These are phyloP conservation scores for Leccinum obscurum DNA, from an alignment of 768 basidiomycete genomes.

Conservation along the genomic window DNA sequence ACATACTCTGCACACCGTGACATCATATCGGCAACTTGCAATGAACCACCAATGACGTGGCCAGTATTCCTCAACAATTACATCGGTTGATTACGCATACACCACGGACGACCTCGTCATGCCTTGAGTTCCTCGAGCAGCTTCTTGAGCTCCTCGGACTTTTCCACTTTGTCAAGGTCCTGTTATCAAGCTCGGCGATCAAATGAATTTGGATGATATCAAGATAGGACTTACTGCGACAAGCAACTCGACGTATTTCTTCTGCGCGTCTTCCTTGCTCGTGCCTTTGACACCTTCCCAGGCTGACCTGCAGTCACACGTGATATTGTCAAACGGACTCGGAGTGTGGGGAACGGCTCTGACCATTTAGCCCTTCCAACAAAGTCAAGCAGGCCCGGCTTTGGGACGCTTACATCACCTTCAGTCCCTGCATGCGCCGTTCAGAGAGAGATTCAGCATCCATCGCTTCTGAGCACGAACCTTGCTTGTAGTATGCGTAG, in stretches of 20 bases:
- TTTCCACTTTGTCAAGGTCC: constrained; percentile 53
- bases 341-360: constrained; percentile 16
- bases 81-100: constrained; percentile 5
- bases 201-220: neutral
- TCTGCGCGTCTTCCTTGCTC: constrained; percentile 68
- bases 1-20: constrained; percentile 10
- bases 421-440: constrained; percentile 54
- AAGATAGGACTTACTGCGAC: constrained; percentile 49
- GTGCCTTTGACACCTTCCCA: constrained; percentile 76
- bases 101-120: constrained; percentile 12
- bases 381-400: constrained; percentile 83
- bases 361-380: constrained; percentile 90
- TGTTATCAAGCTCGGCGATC: constrained; percentile 28
- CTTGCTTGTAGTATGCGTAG: constrained; percentile 94
- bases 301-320: constrained; percentile 63
- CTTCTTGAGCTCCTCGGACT: constrained; percentile 51
- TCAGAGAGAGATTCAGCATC: constrained; percentile 1
- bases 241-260: constrained; percentile 75
- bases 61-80: neutral
- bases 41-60: constrained; percentile 3
- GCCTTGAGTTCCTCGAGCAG: constrained; percentile 62
- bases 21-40: neutral
- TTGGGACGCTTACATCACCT: constrained; percentile 65
- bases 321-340: neutral
- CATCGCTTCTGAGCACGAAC: constrained; percentile 37